phyloP scores from a whole-genome alignment of 169 alveolate genomes.

The Plasmodium adleri region DNA sequence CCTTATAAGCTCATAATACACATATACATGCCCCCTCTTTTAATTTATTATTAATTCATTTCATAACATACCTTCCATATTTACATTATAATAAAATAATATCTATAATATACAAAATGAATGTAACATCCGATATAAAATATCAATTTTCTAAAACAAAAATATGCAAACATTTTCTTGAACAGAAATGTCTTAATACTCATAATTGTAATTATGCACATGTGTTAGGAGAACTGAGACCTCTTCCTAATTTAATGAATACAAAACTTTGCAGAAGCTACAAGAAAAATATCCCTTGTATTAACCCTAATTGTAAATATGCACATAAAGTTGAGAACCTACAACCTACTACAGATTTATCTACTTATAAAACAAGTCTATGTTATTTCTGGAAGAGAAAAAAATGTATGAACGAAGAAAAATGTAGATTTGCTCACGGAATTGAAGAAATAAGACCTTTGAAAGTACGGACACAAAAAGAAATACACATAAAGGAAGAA shows the following conservation, averaged over 20 bases:
- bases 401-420: constrained; percentile 66
- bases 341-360: constrained; percentile 60
- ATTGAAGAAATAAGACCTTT: constrained; percentile 69
- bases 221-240: constrained; percentile 55
- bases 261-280: constrained; percentile 58
- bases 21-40: background rate
- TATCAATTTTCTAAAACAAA: constrained; percentile 61
- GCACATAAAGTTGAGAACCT: constrained; percentile 52
- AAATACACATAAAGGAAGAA: background rate
- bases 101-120: constrained; percentile 21
- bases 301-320: constrained; percentile 57
- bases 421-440: constrained; percentile 76
- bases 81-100: too few species aligned
- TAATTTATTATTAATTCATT: too few species aligned
- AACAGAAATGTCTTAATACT: constrained; percentile 35
- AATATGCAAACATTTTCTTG: constrained; percentile 55
- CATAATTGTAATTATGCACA: constrained; percentile 69
- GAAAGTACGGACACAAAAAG: background rate
- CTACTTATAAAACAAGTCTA: constrained; percentile 63
- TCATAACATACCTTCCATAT: too few species aligned
- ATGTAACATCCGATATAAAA: constrained; percentile 26
- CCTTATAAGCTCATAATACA: too few species aligned
- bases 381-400: constrained; percentile 70
- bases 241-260: constrained; percentile 57
- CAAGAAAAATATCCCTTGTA: constrained; percentile 44